phyloP scores from a whole-genome alignment of 331 rosid genomes.

The Saraca asoca region DNA sequence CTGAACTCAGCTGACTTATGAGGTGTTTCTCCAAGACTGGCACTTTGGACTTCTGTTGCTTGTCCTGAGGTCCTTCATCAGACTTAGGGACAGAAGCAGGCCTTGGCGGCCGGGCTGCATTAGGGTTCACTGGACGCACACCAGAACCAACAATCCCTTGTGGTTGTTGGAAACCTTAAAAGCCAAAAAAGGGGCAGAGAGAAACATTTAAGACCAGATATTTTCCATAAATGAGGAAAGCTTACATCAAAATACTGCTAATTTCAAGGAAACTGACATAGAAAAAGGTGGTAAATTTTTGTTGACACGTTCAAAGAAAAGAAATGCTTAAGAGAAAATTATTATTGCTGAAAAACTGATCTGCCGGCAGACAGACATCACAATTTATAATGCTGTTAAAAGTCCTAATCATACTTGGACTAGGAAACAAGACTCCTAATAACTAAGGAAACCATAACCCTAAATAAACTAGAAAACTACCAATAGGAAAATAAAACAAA shows the following conservation, averaged over 20 bases:
- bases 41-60: constrained; percentile 63
- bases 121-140: constrained; percentile 45
- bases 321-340: too few species aligned
- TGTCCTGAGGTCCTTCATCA: constrained; percentile 62
- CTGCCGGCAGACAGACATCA: too few species aligned
- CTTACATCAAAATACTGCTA: constrained; percentile 15
- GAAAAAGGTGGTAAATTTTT: too few species aligned
- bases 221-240: constrained; percentile 15
- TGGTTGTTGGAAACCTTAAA: constrained; percentile 70
- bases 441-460: too few species aligned
- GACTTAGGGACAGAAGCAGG: constrained; percentile 55
- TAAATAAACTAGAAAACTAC: too few species aligned
- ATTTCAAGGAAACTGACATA: constrained; percentile 6
- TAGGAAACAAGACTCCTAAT: too few species aligned
- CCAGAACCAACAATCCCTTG: constrained; percentile 62
- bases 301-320: too few species aligned
- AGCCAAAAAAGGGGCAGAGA: constrained; percentile 25
- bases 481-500: too few species aligned
- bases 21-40: constrained; percentile 89
- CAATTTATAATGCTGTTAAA: too few species aligned
- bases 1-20: constrained; percentile 82
- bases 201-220: constrained; percentile 22
- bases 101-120: constrained; percentile 69
- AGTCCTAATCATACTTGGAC: too few species aligned
- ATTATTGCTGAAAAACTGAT: too few species aligned